Evolutionary conservation across 1,284 basidiomycete species (phyloP).

Genomic region (Coriolopsis trogii): DNA sequence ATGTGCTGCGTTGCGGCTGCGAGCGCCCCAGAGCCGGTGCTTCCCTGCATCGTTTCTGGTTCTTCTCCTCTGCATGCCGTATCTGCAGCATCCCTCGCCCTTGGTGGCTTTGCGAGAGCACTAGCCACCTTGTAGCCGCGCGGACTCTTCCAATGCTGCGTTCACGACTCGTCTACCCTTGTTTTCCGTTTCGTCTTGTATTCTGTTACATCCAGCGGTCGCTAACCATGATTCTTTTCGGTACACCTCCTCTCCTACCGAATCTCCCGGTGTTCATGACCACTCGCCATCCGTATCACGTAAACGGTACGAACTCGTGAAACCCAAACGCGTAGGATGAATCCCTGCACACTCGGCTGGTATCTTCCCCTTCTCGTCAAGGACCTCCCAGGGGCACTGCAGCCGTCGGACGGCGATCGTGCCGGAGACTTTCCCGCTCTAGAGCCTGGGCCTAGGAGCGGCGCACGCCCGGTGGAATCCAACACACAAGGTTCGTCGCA

Average conservation of each 20-base stretch:
- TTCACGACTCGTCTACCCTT: too few relatives aligned
- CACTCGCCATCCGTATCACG: not conserved
- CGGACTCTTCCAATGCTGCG: not conserved
- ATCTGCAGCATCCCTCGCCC: not conserved
- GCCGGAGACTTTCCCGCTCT: constrained; percentile 14
- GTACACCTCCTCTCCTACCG: not conserved
- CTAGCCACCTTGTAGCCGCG: not conserved
- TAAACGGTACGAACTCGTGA: constrained; percentile 7
- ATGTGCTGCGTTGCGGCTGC: constrained; percentile 1
- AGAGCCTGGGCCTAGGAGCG: constrained; percentile 2
- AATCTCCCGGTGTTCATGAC: not conserved
- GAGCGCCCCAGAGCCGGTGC: constrained; percentile 6
- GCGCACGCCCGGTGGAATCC: constrained; percentile 10
- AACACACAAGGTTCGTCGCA: not conserved
- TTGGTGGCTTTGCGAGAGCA: not conserved
- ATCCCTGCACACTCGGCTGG: constrained; percentile 93
- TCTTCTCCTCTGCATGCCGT: not conserved
- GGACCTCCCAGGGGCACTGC: constrained; percentile 67
- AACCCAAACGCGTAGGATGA: constrained; percentile 65
- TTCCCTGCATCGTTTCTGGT: constrained; percentile 5
- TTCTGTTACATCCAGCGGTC: constrained; percentile 28
- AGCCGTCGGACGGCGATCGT: constrained; percentile 53
- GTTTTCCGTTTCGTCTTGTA: constrained; percentile 1
- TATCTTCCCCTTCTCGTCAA: constrained; percentile 85
- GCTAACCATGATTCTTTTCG: constrained; percentile 7